phyloP scores from a whole-genome alignment of 345 rosid species.

The Acer yangbiense region DNA sequence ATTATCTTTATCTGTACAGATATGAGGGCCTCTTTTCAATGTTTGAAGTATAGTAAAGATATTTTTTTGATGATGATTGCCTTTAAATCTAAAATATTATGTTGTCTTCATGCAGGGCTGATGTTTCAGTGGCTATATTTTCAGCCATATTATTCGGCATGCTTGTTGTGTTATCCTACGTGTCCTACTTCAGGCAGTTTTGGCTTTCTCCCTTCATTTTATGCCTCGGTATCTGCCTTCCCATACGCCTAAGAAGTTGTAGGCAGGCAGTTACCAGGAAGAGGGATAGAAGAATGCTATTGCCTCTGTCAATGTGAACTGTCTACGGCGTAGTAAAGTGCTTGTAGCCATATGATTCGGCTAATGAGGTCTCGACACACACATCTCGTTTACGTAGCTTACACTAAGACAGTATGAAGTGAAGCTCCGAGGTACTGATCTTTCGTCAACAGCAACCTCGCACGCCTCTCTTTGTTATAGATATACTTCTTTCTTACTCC shows the following conservation, averaged over 20 bases:
- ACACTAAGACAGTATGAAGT: neutral
- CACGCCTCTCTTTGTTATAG: slow-evolving; percentile 20
- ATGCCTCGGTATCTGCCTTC: slow-evolving; percentile 41
- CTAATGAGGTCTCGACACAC: neutral
- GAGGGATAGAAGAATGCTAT: slow-evolving; percentile 46
- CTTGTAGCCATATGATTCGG: slow-evolving; percentile 9
- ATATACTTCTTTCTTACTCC: slow-evolving; percentile 19
- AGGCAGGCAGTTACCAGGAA: slow-evolving; percentile 43
- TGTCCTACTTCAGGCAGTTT: slow-evolving; percentile 31
- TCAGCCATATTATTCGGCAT: slow-evolving; percentile 40
- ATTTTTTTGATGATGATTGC: neutral
- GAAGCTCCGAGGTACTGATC: slow-evolving; percentile 11
- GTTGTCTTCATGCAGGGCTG: slow-evolving; percentile 41
- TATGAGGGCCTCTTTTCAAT: neutral
- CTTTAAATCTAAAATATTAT: slow-evolving; percentile 7
- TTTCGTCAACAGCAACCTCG: slow-evolving; percentile 13
- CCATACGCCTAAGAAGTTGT: slow-evolving; percentile 34
- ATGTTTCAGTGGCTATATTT: slow-evolving; percentile 47
- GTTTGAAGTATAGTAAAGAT: neutral
- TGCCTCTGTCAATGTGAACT: slow-evolving; percentile 54
- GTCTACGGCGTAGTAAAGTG: neutral
- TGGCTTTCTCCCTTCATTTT: slow-evolving; percentile 34
- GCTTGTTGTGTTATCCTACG: slow-evolving; percentile 38
- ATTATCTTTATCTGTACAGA: neutral
- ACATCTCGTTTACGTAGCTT: slow-evolving; percentile 4